These are phyloP conservation scores for Pythium utonaiense DNA, from an alignment of 352 stramenopile species.

Conservation along the genomic window DNA sequence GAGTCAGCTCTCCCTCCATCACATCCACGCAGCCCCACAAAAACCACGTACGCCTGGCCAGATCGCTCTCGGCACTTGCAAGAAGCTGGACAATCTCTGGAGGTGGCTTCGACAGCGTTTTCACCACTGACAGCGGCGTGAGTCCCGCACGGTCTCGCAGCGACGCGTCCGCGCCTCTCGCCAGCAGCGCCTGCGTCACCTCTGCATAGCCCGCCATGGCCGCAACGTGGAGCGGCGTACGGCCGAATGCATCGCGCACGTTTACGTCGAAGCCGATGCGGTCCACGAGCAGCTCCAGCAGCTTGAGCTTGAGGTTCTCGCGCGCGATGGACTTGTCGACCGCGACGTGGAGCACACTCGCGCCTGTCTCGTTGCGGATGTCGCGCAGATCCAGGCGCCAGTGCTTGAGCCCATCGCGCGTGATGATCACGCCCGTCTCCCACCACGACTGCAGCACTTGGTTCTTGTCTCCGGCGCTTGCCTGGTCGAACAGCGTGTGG, in stretches of 20 bases:
- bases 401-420: conserved; percentile 70
- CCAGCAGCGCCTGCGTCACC: conserved; percentile 53
- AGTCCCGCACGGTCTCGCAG: conserved; percentile 55
- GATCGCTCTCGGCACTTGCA: conserved; percentile 33
- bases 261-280: conserved; percentile 71
- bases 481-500: conserved; percentile 75
- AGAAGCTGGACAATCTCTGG: conserved; percentile 66
- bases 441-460: conserved; percentile 51
- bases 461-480: conserved; percentile 44
- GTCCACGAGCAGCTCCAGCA: conserved; percentile 64
- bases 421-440: conserved; percentile 70
- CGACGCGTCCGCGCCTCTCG: conserved; percentile 42
- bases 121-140: conserved; percentile 61
- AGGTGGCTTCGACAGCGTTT: conserved; percentile 56
- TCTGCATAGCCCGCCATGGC: conserved; percentile 62
- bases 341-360: conserved; percentile 63
- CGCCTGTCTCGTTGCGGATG: conserved; percentile 62
- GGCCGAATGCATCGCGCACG: conserved; percentile 64
- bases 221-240: conserved; percentile 67
- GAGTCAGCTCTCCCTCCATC: not conserved
- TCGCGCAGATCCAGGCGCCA: conserved; percentile 58
- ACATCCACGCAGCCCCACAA: too few relatives aligned
- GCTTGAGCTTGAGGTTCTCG: conserved; percentile 63
- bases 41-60: conserved; percentile 7
- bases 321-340: conserved; percentile 65